Evolutionary conservation across 495 filamentous ascomycete genomes (phyloP), one percentile per base, ranked within the genome.

Genomic region (Xylaria scruposa): DNA sequence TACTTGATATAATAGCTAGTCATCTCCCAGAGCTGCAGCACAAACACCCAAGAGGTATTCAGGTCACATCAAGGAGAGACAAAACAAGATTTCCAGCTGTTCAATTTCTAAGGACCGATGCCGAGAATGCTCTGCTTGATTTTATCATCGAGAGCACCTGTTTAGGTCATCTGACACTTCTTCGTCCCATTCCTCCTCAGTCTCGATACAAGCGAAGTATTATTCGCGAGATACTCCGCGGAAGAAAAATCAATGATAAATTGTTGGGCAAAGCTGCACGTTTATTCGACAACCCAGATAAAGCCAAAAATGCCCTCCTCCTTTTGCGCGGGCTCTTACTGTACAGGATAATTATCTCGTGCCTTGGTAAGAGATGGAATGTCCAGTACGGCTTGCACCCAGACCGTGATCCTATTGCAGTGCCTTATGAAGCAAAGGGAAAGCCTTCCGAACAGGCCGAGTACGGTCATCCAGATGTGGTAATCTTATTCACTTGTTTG

Each of bases 391-490:
- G 83, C 0, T 72, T 85, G 13, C 81, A 84, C 58, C 81, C 81
- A 0, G 66, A 47, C 3, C 78, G 86, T 1, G 76, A 83, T 42
- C 82, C 82, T 2, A 79, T 88, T 15, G 84, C 85, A 6, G 86
- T 88, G 6, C 86, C 86, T 15, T 83, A 78, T 53, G 80, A 85
- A 26, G 85, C 86, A 3, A 88, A 88, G 70, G 86, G 85, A 0
- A 82, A 82, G 6, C 86, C 86, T 2, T 84, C 81, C n/a, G 81
- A 84, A 9, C 77, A 82, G 44, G 82, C 85, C 8, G 86, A 88
- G 71, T 88, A 78, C 71, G 85, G 87, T 21, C 86, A 89, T 72
- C 86, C 87, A 4, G 87, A 89, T 74, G 86, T 88, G 6, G 81
- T 85, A 10, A 88, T 88, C 26, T 42, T 88, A 0, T 84, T 88